Evolutionary conservation across 2,329 filamentous ascomycete genomes (phyloP), one percentile per base, ranked within the genome.

Genomic region (Xylaria sp.): DNA sequence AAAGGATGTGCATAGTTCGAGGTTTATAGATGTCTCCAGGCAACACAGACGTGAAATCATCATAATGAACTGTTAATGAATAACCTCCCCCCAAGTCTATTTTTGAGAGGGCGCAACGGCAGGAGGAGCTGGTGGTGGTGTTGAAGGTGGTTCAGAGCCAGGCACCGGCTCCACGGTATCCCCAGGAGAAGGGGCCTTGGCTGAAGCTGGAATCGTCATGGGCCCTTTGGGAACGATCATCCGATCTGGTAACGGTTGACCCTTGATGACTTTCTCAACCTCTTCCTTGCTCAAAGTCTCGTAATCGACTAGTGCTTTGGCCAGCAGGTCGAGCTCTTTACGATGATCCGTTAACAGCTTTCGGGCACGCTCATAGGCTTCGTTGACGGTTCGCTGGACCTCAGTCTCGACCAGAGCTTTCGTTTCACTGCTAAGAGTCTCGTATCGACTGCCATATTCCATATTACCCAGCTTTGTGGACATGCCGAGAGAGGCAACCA

Each of bases 401-500:
- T 99, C 96, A 25, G 85, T 83, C 79, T 99, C 96, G 63, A 99
- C 97, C 69, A 92, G 84, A 70, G 93, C 87, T 79, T 94, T 94
- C 18, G 96, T 98, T 77, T 94, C 91, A 1, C 92, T 91, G 62
- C 94, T 97, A 23, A 99, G 87, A 61, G 88, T 86, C 51, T 92
- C 87, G 82, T 97, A 97, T 73, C 94, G 91, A 72, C 89, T 90
- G 29, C 88, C 86, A 70, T 98, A 91, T 77, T 98, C 95, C 71
- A 99, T 92, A 72, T 97, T 96, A 55, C 96, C 96, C 0, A 99
- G 87, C 69, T 88, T 88, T 64, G 91, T 88, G 1, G 93, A 97
- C 91, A 98, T 98, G 75, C 96, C 96, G 70, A 93, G 92, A 68
- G 88, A 86, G 5, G 94, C 96, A 10, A 99, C 92, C 90, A 99